These are phyloP conservation scores for Avena insularis DNA, from an alignment of 176 grass and related monocot genomes.

Conservation along the genomic window DNA sequence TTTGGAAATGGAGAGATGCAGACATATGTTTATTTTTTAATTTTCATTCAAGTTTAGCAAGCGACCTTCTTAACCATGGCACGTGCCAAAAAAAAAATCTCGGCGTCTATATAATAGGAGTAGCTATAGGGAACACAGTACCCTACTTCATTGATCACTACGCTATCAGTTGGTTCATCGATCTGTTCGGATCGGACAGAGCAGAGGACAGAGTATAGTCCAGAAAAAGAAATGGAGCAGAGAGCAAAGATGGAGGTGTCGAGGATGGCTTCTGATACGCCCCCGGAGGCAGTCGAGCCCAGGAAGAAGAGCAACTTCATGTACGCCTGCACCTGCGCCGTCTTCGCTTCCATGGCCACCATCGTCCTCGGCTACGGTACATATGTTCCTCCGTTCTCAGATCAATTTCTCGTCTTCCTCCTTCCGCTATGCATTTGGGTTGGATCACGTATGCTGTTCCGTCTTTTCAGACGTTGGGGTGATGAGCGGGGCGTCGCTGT, in stretches of 20 bases:
- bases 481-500: slow-evolving; percentile 64
- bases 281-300: slow-evolving; percentile 10
- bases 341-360: slow-evolving; percentile 59
- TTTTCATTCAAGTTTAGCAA: too few relatives aligned
- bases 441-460: background rate
- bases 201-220: background rate
- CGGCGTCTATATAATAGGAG: background rate
- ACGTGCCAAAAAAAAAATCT: background rate
- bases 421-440: background rate
- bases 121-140: background rate
- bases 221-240: background rate
- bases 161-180: background rate
- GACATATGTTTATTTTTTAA: too few relatives aligned
- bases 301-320: slow-evolving; percentile 32
- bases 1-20: too few relatives aligned
- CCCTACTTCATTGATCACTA: background rate
- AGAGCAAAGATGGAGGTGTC: background rate
- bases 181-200: background rate
- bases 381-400: background rate
- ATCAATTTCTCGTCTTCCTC: background rate
- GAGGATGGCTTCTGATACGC: slow-evolving; percentile 11
- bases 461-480: slow-evolving; percentile 51
- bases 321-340: slow-evolving; percentile 49
- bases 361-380: slow-evolving; percentile 65
- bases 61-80: background rate